Base-by-base conservation (phyloP, 2,329 filamentous ascomycete genomes). In the Conoideocrella luteorostrata region DNA sequence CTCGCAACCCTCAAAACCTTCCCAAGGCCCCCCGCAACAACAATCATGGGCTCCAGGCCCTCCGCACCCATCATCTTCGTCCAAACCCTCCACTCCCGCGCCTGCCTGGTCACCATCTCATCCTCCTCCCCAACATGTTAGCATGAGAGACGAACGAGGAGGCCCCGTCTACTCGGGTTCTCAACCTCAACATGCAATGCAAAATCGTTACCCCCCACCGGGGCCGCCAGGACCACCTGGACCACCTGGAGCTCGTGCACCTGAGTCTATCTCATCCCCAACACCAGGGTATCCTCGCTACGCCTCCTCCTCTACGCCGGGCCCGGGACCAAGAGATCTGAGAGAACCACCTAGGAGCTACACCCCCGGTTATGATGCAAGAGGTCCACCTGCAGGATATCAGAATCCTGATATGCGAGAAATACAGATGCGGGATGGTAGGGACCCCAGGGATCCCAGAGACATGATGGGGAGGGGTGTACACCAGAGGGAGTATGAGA, bases 401-500 rank as follows among this genome's bases (percentile, higher is more conserved):
- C 53, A 57, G 4, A 51, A 53, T 1, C 58, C 58, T 36, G 64
- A 66, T 44, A 60, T 56, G 4, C 47, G 61, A 41, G 61, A 64
- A 3, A 48, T 62, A 51, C 61, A 63, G 29, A 54, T 59, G 48
- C 60, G 65, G n/a, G 67, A 70, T 20, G 49, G 43, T 0, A 43
- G 47, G 11, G 50, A 52, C 21, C 50, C 41, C 2, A 43, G 57
- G 24, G 59, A 68, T 18, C 53, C 62, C 5, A 59, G 63, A 38
- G 63, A 67, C 13, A 60, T 71, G 44, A 62, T 70, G 50, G 58
- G 59, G 13, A 64, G 69, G 26, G 67, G 69, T 21, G 50, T 72
- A 24, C 59, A 69, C 40, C 69, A 68, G 12, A 69, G 69, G 24
- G 69, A 72, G 26, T 73, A 70, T 40, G 69, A 73, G 7, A 62